phyloP scores from a whole-genome alignment of 148 eudicot genomes.

The Amaranthus cruentus region DNA sequence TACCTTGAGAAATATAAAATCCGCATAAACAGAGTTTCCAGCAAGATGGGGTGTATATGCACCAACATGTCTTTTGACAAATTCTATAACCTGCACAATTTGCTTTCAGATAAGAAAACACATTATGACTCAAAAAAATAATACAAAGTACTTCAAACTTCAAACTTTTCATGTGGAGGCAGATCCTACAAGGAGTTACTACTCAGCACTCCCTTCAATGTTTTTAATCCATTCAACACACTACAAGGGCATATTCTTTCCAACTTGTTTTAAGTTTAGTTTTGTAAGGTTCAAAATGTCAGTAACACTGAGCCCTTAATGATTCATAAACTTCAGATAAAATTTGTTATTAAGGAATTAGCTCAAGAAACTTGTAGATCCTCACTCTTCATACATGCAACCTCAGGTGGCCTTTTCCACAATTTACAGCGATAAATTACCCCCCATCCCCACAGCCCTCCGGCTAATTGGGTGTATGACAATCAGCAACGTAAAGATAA shows the following conservation, averaged over 20 bases:
- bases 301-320: too few relatives aligned
- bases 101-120: neutral
- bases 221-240: neutral
- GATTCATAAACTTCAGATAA: neutral
- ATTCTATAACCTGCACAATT: slow-evolving; percentile 58
- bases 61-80: slow-evolving; percentile 62
- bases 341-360: neutral
- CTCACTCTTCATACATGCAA: neutral
- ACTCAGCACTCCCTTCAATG: neutral
- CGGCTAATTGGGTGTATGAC: neutral
- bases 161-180: neutral
- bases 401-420: too few relatives aligned
- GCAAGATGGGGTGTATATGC: slow-evolving; percentile 61
- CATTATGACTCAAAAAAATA: neutral
- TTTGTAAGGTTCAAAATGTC: too few relatives aligned
- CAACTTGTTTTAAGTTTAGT: too few relatives aligned
- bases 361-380: neutral
- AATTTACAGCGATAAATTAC: neutral
- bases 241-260: too few relatives aligned
- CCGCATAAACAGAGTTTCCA: slow-evolving; percentile 73
- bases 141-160: neutral
- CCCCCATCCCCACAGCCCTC: neutral
- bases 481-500: neutral
- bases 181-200: neutral
- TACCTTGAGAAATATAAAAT: slow-evolving; percentile 74